Evolutionary conservation across 805 yeast genomes (phyloP).

Genomic region (Suhomyces sp.): DNA sequence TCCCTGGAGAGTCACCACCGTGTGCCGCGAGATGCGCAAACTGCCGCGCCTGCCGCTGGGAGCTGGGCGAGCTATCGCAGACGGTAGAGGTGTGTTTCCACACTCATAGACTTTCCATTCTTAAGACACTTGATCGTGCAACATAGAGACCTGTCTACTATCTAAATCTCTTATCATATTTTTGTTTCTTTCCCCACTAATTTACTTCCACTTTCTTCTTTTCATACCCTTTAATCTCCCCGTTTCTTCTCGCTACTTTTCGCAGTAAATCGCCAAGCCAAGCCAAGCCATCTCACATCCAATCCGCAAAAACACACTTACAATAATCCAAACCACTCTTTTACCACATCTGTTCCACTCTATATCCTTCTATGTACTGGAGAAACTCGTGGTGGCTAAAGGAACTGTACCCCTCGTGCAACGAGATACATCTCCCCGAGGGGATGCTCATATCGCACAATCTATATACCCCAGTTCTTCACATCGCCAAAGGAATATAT

Average conservation of each 20-base stretch:
- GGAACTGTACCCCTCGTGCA: conserved; percentile 30
- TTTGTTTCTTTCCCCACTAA: neutral
- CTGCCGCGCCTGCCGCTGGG: neutral
- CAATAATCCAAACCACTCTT: neutral
- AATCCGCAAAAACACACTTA: neutral
- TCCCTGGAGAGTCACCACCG: too few relatives aligned
- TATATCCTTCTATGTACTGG: conserved; percentile 31
- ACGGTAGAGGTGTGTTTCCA: too few relatives aligned
- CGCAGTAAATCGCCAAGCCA: neutral
- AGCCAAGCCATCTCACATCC: neutral
- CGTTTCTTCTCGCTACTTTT: neutral
- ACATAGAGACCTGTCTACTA: neutral
- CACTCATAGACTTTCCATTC: too few relatives aligned
- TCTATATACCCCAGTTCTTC: conserved; percentile 17
- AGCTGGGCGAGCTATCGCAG: too few relatives aligned
- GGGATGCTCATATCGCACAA: conserved; percentile 35
- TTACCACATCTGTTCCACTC: neutral
- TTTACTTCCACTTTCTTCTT: neutral
- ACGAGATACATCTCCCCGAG: conserved; percentile 24
- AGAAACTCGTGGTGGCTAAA: conserved; percentile 20
- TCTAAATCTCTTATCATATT: too few relatives aligned
- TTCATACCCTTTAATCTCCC: too few relatives aligned
- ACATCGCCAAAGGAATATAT: conserved; percentile 22
- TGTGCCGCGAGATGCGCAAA: neutral
- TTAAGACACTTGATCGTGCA: neutral